A percentile compares a stretch with the other conserved stretches of the same genome.
Evolutionary conservation across 495 filamentous ascomycete genomes (phyloP).

Genomic region (Mytilinidion resinicola): DNA sequence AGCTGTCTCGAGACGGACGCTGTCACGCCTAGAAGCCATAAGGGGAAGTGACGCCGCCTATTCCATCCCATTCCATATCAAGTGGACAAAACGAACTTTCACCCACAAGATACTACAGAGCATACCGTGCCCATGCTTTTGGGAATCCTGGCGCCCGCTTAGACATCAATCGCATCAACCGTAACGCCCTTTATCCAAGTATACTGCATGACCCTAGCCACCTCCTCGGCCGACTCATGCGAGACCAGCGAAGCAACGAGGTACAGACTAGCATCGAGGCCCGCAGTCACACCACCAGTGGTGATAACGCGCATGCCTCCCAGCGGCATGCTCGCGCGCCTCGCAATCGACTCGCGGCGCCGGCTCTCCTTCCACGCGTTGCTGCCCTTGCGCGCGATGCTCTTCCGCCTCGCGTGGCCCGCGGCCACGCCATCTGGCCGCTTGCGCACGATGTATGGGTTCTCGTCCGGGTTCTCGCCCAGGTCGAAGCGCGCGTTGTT

Average conservation of each 20-base stretch:
- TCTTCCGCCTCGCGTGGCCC: slow-evolving; percentile 42
- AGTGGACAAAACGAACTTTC: too few relatives aligned
- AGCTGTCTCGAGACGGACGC: too few relatives aligned
- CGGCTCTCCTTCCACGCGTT: slow-evolving; percentile 61
- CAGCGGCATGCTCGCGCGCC: slow-evolving; percentile 58
- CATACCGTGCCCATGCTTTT: not conserved
- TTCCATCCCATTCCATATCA: too few relatives aligned
- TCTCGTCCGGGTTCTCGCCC: slow-evolving; percentile 63
- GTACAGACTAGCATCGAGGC: slow-evolving; percentile 72
- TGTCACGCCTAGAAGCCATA: too few relatives aligned
- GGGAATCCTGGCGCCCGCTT: slow-evolving; percentile 20
- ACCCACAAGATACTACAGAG: too few relatives aligned
- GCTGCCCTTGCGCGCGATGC: slow-evolving; percentile 62
- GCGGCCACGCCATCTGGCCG: slow-evolving; percentile 43
- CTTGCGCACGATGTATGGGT: slow-evolving; percentile 66
- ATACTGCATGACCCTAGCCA: slow-evolving; percentile 62
- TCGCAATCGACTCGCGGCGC: slow-evolving; percentile 61
- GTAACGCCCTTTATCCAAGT: slow-evolving; percentile 64
- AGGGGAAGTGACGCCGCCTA: too few relatives aligned
- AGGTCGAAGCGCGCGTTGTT: slow-evolving; percentile 74
- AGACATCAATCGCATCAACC: slow-evolving; percentile 68
- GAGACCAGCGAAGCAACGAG: slow-evolving; percentile 67
- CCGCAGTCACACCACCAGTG: slow-evolving; percentile 65
- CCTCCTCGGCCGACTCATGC: slow-evolving; percentile 60
- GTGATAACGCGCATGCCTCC: slow-evolving; percentile 71